These are phyloP conservation scores for Eremothecium sinecaudum DNA, from an alignment of 1,139 yeast species.

Conservation along the genomic window DNA sequence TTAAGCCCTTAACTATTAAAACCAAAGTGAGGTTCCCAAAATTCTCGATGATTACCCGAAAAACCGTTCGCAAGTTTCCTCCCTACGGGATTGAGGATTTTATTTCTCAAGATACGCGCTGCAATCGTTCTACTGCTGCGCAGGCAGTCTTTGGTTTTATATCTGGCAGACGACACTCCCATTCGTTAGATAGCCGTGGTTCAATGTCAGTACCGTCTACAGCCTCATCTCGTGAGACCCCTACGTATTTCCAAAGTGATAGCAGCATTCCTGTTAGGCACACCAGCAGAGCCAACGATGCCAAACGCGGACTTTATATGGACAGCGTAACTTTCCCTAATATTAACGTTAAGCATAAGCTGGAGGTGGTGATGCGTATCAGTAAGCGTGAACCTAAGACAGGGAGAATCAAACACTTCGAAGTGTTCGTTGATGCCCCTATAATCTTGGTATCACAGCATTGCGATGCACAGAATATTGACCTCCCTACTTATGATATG, in stretches of 20 bases:
- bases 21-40: slow-evolving; percentile 28
- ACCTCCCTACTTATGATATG: slow-evolving; percentile 59
- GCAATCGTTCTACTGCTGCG: slow-evolving; percentile 10
- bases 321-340: slow-evolving; percentile 61
- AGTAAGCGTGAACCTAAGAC: slow-evolving; percentile 50
- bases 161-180: slow-evolving; percentile 15
- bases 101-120: slow-evolving; percentile 9
- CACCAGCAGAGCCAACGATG: slow-evolving; percentile 22
- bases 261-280: slow-evolving; percentile 22
- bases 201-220: slow-evolving; percentile 6
- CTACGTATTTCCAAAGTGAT: slow-evolving; percentile 15
- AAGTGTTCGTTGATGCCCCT: slow-evolving; percentile 84
- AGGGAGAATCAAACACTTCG: slow-evolving; percentile 67
- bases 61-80: slow-evolving; percentile 22
- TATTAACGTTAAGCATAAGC: slow-evolving; percentile 61
- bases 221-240: slow-evolving; percentile 3
- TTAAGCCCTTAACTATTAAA: slow-evolving; percentile 31
- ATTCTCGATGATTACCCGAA: slow-evolving; percentile 24
- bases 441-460: slow-evolving; percentile 59
- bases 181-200: slow-evolving; percentile 14
- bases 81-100: slow-evolving; percentile 31
- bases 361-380: slow-evolving; percentile 70
- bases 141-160: slow-evolving; percentile 26
- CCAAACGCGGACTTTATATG: slow-evolving; percentile 45
- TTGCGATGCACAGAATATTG: slow-evolving; percentile 59